Percentiles rank a stretch among this genome's conserved stretches.
Conservation (phyloP, 768 basidiomycete genomes). For the Suillus luteus region DNA sequence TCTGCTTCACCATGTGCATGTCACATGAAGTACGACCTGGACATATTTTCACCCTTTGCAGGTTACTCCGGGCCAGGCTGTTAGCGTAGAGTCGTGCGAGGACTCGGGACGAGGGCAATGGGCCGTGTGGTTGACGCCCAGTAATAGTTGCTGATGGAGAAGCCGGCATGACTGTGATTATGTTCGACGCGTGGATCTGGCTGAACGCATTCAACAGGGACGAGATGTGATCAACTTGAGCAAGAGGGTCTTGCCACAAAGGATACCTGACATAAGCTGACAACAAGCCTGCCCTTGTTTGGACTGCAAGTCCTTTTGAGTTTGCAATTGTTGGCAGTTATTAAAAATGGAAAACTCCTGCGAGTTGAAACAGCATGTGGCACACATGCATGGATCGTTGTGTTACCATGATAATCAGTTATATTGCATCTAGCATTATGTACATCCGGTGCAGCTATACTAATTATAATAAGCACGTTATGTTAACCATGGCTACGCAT, state of each 20-base stretch:
- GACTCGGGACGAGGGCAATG: not conserved
- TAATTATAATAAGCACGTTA: not conserved
- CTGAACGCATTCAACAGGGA: not conserved
- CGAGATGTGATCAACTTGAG: not conserved
- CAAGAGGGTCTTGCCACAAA: too few relatives aligned
- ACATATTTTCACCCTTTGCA: not conserved
- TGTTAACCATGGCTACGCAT: conserved; percentile 2
- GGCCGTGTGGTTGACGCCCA: too few relatives aligned
- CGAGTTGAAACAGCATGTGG: too few relatives aligned
- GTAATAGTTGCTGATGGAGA: too few relatives aligned
- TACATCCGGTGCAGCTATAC: not conserved
- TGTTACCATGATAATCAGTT: not conserved
- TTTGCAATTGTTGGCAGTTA: not conserved
- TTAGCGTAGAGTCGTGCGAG: not conserved
- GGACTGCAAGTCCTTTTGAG: not conserved
- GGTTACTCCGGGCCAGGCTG: not conserved
- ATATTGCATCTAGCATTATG: not conserved
- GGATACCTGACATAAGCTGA: too few relatives aligned
- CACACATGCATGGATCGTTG: too few relatives aligned
- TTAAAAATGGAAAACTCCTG: not conserved
- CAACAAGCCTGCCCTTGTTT: not conserved
- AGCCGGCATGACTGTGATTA: too few relatives aligned
- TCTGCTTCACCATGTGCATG: not conserved
- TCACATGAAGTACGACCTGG: too few relatives aligned
- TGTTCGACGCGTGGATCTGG: not conserved